Evolutionary conservation across 108 stramenopile genomes (phyloP), one percentile per base, ranked within the genome.

Genomic region (Stephanodiscus triporus): DNA sequence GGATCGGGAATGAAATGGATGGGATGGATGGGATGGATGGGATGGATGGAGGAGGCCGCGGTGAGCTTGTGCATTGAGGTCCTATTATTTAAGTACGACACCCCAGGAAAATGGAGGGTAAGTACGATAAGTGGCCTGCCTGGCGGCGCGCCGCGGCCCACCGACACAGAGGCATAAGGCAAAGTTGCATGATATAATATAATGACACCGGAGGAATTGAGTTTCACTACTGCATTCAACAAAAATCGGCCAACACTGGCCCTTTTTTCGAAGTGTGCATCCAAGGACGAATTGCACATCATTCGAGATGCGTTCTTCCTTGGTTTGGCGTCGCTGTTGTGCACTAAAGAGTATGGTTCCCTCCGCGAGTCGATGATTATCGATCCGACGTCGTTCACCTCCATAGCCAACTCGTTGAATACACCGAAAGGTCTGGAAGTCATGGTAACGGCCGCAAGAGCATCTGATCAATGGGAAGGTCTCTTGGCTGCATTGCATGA

Each of bases 261-360:
- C 17, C 78, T 84, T 0, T 89, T 89, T 68, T 75, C 88, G 20
- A 77, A 83, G n/a, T 89, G 88, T 63, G 27, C 74, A 29, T 69
- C 73, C 23, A 51, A 59, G 29, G 82, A 86, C 34, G 88, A 89
- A 63, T 60, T 89, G 34, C 75, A 81, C 54, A 66, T 85, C 9
- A 81, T 89, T 27, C 77, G 88, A 6, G 88, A 89, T 63, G 82
- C 84, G 4, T 86, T 86, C 57, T 78, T 65, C 67, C 63, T 88
- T 7, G 93, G 88, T 30, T 72, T 95, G 70, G 90, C 90, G 14
- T 75, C 85, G 10, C 89, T 87, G 57, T 70, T 96, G n/a, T 85
- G 88, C 58, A 86, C 88, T 48, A 61, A 73, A 7, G 87, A 91
- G 68, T 93, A 92, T 70, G 91, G 68, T 76, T 45, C 60, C 11